Conservation (phyloP, 257 asterid species). For the Linaria vulgaris region DNA sequence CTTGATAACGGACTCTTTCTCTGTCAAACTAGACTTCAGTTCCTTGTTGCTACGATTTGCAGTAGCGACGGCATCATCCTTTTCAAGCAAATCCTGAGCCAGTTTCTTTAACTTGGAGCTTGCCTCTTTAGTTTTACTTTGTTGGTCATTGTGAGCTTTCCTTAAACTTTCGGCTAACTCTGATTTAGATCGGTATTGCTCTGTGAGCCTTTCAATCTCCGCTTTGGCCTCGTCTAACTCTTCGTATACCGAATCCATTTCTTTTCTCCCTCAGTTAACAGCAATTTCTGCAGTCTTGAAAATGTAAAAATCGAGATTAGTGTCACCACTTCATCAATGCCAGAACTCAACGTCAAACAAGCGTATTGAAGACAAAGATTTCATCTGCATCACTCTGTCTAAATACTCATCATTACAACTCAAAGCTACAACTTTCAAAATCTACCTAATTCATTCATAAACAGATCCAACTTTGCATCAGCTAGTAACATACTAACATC, state of each 20-base stretch:
- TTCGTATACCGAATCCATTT: slow-evolving; percentile 72
- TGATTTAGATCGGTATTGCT: slow-evolving; percentile 42
- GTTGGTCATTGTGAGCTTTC: slow-evolving; percentile 61
- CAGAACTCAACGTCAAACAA: too few species aligned
- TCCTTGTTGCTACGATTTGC: slow-evolving; percentile 42
- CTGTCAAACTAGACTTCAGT: slow-evolving; percentile 46
- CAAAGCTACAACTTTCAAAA: too few species aligned
- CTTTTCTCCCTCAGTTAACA: slow-evolving; percentile 21
- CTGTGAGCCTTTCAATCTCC: slow-evolving; percentile 59
- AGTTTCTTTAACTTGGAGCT: slow-evolving; percentile 56
- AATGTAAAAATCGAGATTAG: too few species aligned
- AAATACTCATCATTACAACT: too few species aligned
- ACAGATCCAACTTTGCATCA: too few species aligned
- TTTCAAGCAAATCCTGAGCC: slow-evolving; percentile 43
- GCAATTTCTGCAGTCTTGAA: too few species aligned
- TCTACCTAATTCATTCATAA: too few species aligned
- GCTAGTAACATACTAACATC: too few species aligned
- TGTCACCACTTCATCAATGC: too few species aligned
- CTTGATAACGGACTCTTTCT: slow-evolving; percentile 59
- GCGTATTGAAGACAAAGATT: too few species aligned
- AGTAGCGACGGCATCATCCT: slow-evolving; percentile 44
- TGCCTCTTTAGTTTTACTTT: slow-evolving; percentile 55
- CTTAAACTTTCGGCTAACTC: slow-evolving; percentile 62
- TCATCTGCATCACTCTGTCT: too few species aligned
- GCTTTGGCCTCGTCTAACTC: slow-evolving; percentile 75